Percentiles rank a stretch among this genome's conserved stretches.
These are phyloP conservation scores for Stemphylium vesicarium DNA, from an alignment of 2,329 filamentous ascomycete species.

Conservation along the genomic window DNA sequence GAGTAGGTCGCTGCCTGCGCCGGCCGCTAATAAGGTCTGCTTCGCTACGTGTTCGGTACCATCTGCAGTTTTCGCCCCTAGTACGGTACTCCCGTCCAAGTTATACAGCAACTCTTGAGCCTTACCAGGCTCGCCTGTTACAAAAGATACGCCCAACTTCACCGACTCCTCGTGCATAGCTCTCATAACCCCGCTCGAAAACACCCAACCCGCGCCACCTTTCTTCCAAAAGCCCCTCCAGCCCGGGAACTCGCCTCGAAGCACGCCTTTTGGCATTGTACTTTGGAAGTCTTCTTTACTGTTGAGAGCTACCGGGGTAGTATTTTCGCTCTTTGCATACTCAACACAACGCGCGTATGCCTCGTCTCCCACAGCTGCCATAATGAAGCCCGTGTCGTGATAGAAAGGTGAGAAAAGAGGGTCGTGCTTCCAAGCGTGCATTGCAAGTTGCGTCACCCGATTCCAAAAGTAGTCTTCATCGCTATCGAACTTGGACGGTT, in stretches of 20 bases:
- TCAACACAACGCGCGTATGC: constrained; percentile 49
- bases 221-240: constrained; percentile 60
- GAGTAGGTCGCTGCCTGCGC: constrained; percentile 56
- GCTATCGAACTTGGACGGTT: constrained; percentile 30
- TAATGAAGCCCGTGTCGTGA: constrained; percentile 57
- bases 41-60: constrained; percentile 52
- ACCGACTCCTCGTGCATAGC: constrained; percentile 55
- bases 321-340: constrained; percentile 43
- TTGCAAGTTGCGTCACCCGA: constrained; percentile 43
- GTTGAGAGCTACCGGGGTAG: constrained; percentile 45
- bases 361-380: constrained; percentile 52
- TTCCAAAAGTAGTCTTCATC: constrained; percentile 47
- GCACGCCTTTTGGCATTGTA: constrained; percentile 60
- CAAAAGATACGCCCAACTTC: constrained; percentile 56
- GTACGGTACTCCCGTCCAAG: constrained; percentile 40
- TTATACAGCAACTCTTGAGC: constrained; percentile 48
- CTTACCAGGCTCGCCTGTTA: constrained; percentile 52
- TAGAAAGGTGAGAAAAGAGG: constrained; percentile 53
- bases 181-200: constrained; percentile 57
- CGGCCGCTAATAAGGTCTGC: constrained; percentile 57
- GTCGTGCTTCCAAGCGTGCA: constrained; percentile 54
- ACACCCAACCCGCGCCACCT: constrained; percentile 60
- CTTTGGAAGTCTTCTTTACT: constrained; percentile 55
- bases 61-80: constrained; percentile 54
- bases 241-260: constrained; percentile 57